Evolutionary conservation across 495 filamentous ascomycete genomes (phyloP).

Genomic region (Tuber indicum): DNA sequence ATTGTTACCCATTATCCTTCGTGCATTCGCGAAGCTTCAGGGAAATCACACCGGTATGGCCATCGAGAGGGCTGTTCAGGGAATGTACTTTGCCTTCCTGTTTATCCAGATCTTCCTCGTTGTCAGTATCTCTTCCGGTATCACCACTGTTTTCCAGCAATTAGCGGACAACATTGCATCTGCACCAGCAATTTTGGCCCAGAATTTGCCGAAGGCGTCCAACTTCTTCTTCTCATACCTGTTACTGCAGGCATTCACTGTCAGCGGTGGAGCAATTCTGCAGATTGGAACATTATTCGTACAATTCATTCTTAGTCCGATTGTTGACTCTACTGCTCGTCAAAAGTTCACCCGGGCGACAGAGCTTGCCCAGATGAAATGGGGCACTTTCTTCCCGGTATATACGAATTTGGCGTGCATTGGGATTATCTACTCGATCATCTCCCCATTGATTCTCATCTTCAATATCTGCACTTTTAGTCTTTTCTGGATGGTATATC

Average conservation of each 20-base stretch:
- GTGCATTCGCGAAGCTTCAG: constrained; percentile 63
- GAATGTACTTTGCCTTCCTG: constrained; percentile 89
- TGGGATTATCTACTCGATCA: constrained; percentile 82
- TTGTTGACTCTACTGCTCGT: constrained; percentile 79
- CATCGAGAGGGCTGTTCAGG: constrained; percentile 74
- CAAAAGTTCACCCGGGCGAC: constrained; percentile 85
- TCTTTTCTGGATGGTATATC: constrained; percentile 91
- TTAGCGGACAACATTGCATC: constrained; percentile 53
- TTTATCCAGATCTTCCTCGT: constrained; percentile 95
- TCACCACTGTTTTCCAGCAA: constrained; percentile 59
- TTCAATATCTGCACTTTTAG: constrained; percentile 93
- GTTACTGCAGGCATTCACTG: constrained; percentile 85
- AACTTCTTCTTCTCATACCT: constrained; percentile 99
- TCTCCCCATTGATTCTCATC: constrained; percentile 82
- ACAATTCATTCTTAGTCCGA: constrained; percentile 71
- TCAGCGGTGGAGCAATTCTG: constrained; percentile 82
- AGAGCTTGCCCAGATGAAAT: constrained; percentile 67
- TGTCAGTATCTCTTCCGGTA: constrained; percentile 78
- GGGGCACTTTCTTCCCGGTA: constrained; percentile 91
- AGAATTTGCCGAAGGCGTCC: constrained; percentile 76
- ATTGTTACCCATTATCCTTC: constrained; percentile 71
- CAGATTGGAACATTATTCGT: constrained; percentile 69
- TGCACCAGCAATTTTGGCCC: constrained; percentile 67
- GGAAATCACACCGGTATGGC: constrained; percentile 77
- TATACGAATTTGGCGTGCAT: constrained; percentile 96